Percentiles rank a stretch among this genome's conserved stretches.
phyloP scores from a whole-genome alignment of 2,329 filamentous ascomycete species.

The Sclerotinia sclerotiorum region DNA sequence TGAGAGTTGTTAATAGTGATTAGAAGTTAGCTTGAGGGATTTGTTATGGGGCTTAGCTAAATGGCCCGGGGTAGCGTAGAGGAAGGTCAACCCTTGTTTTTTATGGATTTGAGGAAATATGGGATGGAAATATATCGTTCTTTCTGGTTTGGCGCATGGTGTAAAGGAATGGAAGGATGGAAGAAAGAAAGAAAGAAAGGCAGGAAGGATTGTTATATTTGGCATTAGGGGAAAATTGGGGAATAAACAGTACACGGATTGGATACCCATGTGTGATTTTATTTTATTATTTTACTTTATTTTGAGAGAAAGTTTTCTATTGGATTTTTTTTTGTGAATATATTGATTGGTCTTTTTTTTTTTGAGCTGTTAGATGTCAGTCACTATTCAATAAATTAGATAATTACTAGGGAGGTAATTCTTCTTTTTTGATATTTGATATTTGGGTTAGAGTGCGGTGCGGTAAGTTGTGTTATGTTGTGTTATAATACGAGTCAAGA shows the following conservation, averaged over 20 bases:
- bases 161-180: too few relatives aligned
- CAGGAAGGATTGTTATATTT: not conserved
- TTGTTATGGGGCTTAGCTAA: too few relatives aligned
- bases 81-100: not conserved
- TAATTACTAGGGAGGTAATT: too few relatives aligned
- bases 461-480: too few relatives aligned
- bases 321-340: not conserved
- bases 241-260: not conserved
- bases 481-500: too few relatives aligned
- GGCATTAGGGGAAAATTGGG: not conserved
- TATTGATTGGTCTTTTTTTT: not conserved
- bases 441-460: too few relatives aligned
- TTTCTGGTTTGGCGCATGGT: not conserved
- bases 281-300: not conserved
- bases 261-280: not conserved
- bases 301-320: not conserved
- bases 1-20: constrained; percentile 63
- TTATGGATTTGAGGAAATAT: not conserved
- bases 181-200: too few relatives aligned
- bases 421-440: too few relatives aligned
- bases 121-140: not conserved
- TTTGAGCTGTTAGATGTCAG: too few relatives aligned
- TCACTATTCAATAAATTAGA: too few relatives aligned
- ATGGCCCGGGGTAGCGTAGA: not conserved
- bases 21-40: constrained; percentile 4